Percentiles rank a stretch among this genome's conserved stretches.
phyloP scores from a whole-genome alignment of 2,329 filamentous ascomycete genomes.

The Xylaria digitata region DNA sequence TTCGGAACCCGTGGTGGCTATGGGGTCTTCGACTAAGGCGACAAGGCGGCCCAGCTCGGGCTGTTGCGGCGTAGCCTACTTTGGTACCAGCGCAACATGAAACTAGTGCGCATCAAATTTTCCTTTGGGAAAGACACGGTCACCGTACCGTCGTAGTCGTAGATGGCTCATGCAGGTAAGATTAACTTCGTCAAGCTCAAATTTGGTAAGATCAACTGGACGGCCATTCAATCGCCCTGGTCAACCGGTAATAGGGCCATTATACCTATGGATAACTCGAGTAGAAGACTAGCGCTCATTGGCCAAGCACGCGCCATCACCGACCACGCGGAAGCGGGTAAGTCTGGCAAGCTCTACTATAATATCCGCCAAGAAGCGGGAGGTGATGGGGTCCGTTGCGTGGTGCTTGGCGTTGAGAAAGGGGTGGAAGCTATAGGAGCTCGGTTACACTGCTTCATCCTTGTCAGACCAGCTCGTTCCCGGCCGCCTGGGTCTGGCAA shows the following conservation, averaged over 20 bases:
- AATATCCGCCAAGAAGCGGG: neutral
- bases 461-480: neutral
- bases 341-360: neutral
- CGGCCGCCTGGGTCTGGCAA: neutral
- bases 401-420: neutral
- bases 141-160: conserved; percentile 6
- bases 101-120: neutral
- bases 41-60: neutral
- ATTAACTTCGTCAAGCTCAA: conserved; percentile 2
- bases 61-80: conserved; percentile 5
- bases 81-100: neutral
- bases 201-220: conserved; percentile 7
- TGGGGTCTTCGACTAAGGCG: conserved; percentile 4
- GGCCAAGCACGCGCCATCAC: neutral
- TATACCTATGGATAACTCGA: neutral
- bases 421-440: neutral
- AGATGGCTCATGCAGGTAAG: conserved; percentile 5
- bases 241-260: neutral
- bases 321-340: neutral
- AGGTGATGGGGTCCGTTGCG: neutral
- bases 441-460: neutral
- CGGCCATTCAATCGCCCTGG: conserved; percentile 4
- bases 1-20: conserved; percentile 14
- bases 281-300: neutral
- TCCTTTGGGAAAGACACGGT: neutral